phyloP scores from a whole-genome alignment of 2,329 filamentous ascomycete genomes.

The Didymella sp. region DNA sequence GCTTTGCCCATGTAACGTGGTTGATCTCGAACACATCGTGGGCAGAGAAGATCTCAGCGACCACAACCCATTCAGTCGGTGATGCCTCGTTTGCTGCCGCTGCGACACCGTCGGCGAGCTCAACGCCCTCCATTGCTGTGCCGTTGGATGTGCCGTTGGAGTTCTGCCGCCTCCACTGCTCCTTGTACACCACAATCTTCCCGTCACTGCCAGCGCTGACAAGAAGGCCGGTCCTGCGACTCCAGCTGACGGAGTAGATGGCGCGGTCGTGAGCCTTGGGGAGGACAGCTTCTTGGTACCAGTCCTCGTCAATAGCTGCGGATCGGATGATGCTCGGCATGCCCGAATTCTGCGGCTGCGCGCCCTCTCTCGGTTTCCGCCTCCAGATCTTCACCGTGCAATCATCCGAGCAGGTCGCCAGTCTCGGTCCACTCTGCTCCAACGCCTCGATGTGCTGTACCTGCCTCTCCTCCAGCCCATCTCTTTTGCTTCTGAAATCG shows the following conservation, averaged over 20 bases:
- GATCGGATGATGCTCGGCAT: conserved; percentile 92
- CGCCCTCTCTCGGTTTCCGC: conserved; percentile 62
- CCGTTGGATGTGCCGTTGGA: conserved; percentile 33
- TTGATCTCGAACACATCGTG: conserved; percentile 97
- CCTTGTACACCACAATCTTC: conserved; percentile 35
- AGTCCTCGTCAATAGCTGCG: conserved; percentile 75
- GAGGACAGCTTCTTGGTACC: conserved; percentile 78
- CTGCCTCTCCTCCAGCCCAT: conserved; percentile 43
- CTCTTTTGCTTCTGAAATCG: conserved; percentile 34
- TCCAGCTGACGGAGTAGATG: conserved; percentile 88
- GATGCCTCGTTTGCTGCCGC: conserved; percentile 24
- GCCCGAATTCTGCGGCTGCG: conserved; percentile 58
- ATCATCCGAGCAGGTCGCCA: conserved; percentile 88
- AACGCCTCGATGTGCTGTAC: conserved; percentile 47
- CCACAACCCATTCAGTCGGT: conserved; percentile 70
- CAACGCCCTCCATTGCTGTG: conserved; percentile 29
- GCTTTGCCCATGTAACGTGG: conserved; percentile 84
- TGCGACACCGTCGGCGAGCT: conserved; percentile 26
- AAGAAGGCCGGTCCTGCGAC: conserved; percentile 74
- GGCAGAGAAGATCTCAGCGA: conserved; percentile 73
- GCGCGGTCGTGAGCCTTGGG: conserved; percentile 79
- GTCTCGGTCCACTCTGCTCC: conserved; percentile 60
- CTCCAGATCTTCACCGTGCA: conserved; percentile 80
- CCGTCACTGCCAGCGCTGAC: conserved; percentile 86
- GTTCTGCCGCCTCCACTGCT: conserved; percentile 23